These are phyloP conservation scores for Sporopachydermia cereana DNA, from an alignment of 1,139 yeast genomes.

Conservation along the genomic window DNA sequence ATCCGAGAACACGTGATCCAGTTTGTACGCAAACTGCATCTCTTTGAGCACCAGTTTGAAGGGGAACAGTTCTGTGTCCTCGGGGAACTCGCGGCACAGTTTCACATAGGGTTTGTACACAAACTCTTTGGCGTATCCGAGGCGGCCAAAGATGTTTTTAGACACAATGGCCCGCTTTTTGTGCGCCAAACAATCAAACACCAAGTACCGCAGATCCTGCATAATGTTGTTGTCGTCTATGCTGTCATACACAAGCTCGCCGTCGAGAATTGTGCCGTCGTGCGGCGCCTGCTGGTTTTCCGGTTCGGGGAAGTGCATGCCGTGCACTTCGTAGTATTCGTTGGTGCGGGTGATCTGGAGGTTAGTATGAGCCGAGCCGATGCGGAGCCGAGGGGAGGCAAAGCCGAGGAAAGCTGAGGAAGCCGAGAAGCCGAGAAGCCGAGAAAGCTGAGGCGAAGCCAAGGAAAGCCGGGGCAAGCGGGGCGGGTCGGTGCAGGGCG, in stretches of 20 bases:
- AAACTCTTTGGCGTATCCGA: constrained; percentile 78
- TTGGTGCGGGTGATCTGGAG: constrained; percentile 64
- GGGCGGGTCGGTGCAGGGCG: background rate
- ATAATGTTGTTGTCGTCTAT: constrained; percentile 27
- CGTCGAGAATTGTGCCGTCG: constrained; percentile 84
- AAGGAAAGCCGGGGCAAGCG: background rate
- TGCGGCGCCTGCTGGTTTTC: constrained; percentile 52
- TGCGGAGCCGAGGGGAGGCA: background rate
- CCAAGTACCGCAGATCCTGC: constrained; percentile 64
- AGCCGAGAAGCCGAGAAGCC: background rate
- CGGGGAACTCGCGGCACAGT: constrained; percentile 57
- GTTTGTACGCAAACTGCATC: constrained; percentile 75
- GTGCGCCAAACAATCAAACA: constrained; percentile 83
- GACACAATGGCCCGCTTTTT: constrained; percentile 63
- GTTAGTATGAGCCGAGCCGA: no score
- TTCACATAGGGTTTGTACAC: constrained; percentile 74
- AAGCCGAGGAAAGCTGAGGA: background rate
- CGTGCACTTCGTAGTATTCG: constrained; percentile 70
- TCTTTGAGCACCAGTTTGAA: constrained; percentile 76
- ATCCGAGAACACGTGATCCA: constrained; percentile 63
- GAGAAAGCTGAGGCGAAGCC: background rate
- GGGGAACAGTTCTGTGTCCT: constrained; percentile 65
- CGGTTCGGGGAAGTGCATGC: constrained; percentile 69
- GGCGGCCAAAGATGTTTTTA: constrained; percentile 63
- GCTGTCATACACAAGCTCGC: constrained; percentile 56